Evolutionary conservation across 2,329 filamentous ascomycete species (phyloP), one percentile per base, ranked within the genome.

Genomic region (Berkeleyomyces basicola): DNA sequence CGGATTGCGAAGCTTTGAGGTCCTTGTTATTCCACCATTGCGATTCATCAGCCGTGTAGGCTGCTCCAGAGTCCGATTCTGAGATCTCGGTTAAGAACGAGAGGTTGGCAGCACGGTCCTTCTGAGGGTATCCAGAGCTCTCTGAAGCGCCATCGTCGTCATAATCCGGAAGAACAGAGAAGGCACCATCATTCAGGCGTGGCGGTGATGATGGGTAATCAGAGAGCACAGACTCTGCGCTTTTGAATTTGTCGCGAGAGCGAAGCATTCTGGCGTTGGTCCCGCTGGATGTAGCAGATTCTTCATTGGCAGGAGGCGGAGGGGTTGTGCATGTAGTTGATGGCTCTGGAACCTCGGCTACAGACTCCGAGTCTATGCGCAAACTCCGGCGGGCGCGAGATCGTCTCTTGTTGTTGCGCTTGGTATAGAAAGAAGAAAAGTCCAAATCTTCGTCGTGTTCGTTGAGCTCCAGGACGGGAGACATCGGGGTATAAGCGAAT

Each of bases 401-500:
- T 3, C 60, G 61, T 16, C 58, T 60, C 5, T 61, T 65, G 57
- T 31, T 58, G 42, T 44, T 61, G 39, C 57, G 61, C 40, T 53
- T 61, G n/a, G 49, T 58, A 7, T 53, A 59, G 11, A 46, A 14
- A 3, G 59, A 62, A 4, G 63, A 64, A 36, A 65, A 65, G 40
- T 65, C 63, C 3, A 65, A 51, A 31, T 65, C 63, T 31, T 62
- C 40, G 16, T 65, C 61, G 23, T 58, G 57, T 16, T 65, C 63
- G 33, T 62, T 58, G 16, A 43, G 39, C 14, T 61, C 59, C 7
- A 55, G 7, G 23, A 59, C 7, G 10, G 57, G 39, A 16, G 42
- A 58, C 47, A 51, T 44, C n/a, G 60, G 33, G 9, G 51, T 44
- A 40, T 57, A 49, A 7, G 43, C 16, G 23, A 42, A 53, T 37